A percentile compares a stretch with the other conserved stretches of the same genome.
Evolutionary conservation across 163 green algal species (phyloP).

Genomic region (Prototheca stagnorum): DNA sequence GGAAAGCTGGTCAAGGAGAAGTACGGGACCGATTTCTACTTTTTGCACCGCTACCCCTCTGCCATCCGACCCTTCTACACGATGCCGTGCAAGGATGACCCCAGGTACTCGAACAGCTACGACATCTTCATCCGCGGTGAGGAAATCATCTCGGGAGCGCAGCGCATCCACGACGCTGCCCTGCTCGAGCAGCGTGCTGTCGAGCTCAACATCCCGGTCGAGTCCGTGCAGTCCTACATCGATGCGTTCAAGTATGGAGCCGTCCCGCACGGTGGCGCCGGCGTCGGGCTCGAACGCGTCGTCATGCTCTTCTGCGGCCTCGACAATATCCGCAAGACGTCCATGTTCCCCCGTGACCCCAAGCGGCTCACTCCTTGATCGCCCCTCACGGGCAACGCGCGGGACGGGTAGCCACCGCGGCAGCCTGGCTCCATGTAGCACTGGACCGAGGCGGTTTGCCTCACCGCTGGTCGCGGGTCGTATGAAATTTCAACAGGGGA

Average conservation of each 20-base stretch:
- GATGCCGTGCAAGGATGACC: constrained; percentile 82
- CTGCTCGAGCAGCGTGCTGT: constrained; percentile 63
- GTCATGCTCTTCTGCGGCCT: constrained; percentile 93
- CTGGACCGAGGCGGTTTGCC: no score
- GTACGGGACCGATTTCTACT: constrained; percentile 95
- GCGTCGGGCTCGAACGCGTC: constrained; percentile 93
- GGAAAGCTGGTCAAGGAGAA: constrained; percentile 86
- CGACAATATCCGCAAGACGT: constrained; percentile 96
- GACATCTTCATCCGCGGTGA: constrained; percentile 98
- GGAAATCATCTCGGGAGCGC: constrained; percentile 94
- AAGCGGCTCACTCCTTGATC: constrained; percentile 74
- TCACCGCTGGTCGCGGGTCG: no score
- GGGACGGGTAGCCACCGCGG: not conserved
- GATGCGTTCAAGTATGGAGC: constrained; percentile 86
- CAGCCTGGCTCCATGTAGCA: no score
- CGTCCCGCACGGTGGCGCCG: constrained; percentile 63
- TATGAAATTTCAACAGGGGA: no score
- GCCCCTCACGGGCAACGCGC: not conserved
- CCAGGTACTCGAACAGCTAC: constrained; percentile 84
- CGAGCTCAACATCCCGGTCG: constrained; percentile 54
- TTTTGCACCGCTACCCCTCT: constrained; percentile 66
- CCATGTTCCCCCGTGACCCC: constrained; percentile 88
- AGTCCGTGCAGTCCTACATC: constrained; percentile 84
- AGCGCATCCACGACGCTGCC: constrained; percentile 78
- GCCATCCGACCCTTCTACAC: constrained; percentile 88